These are phyloP conservation scores for Boletus rex-veris DNA, from an alignment of 768 basidiomycete species.

Conservation along the genomic window DNA sequence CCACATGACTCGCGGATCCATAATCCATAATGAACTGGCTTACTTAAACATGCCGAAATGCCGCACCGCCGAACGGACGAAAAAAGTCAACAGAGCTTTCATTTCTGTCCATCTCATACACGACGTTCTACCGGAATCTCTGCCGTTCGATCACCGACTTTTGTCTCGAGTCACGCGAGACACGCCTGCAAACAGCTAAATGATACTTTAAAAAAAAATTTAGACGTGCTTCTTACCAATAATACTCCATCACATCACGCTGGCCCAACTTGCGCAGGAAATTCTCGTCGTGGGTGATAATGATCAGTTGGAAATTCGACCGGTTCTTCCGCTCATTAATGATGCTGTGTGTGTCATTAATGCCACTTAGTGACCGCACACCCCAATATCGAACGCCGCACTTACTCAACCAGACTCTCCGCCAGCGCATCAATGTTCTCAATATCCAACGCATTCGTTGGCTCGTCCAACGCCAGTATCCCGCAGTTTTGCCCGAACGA, in stretches of 20 bases:
- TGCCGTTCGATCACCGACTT: slow-evolving; percentile 77
- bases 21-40: too few species aligned
- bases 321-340: slow-evolving; percentile 89
- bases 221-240: slow-evolving; percentile 53
- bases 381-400: slow-evolving; percentile 8
- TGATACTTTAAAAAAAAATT: too few species aligned
- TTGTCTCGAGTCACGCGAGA: slow-evolving; percentile 65
- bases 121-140: slow-evolving; percentile 49
- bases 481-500: slow-evolving; percentile 98
- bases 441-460: slow-evolving; percentile 93
- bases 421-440: slow-evolving; percentile 97
- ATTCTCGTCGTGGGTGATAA: slow-evolving; percentile 96
- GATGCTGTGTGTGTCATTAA: slow-evolving; percentile 55
- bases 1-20: slow-evolving; percentile 6
- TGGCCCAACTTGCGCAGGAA: slow-evolving; percentile 91
- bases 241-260: slow-evolving; percentile 90
- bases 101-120: background rate
- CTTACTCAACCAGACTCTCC: slow-evolving; percentile 86
- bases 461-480: slow-evolving; percentile 95
- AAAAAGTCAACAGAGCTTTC: background rate
- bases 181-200: slow-evolving; percentile 55
- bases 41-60: background rate
- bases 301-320: slow-evolving; percentile 92
- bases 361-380: background rate
- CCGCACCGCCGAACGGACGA: slow-evolving; percentile 6